phyloP scores from a whole-genome alignment of 2,329 filamentous ascomycete species.

The Neurospora sp. region DNA sequence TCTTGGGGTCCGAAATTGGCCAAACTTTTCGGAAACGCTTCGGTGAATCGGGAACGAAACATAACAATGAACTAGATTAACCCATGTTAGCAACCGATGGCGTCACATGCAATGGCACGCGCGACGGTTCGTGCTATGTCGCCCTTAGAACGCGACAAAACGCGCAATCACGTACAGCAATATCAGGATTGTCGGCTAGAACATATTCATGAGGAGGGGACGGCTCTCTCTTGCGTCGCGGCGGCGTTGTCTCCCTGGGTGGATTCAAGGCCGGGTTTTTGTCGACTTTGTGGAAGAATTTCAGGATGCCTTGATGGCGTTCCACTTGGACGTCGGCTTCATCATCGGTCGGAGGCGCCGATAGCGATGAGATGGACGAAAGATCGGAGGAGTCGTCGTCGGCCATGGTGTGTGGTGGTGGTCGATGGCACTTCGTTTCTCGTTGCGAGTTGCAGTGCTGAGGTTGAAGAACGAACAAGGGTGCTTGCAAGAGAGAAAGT shows the following conservation, averaged over 20 bases:
- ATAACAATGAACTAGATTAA: conserved; percentile 79
- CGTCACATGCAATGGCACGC: conserved; percentile 14
- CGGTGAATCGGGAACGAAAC: conserved; percentile 89
- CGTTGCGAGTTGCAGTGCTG: conserved; percentile 13
- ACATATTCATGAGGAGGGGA: conserved; percentile 88
- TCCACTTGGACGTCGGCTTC: conserved; percentile 41
- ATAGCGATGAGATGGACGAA: conserved; percentile 39
- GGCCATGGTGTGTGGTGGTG: conserved; percentile 34
- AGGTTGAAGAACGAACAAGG: conserved; percentile 20
- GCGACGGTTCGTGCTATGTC: conserved; percentile 44
- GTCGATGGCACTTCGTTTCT: conserved; percentile 4
- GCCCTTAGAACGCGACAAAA: conserved; percentile 29
- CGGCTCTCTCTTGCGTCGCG: conserved; percentile 67
- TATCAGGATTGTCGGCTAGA: conserved; percentile 81
- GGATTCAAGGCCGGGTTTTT: conserved; percentile 30
- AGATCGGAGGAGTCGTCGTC: conserved; percentile 56
- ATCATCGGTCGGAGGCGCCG: conserved; percentile 40
- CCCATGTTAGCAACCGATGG: not conserved
- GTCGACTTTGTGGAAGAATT: conserved; percentile 55
- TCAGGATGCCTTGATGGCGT: conserved; percentile 50
- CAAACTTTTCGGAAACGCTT: conserved; percentile 78
- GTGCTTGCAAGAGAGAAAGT: conserved; percentile 22
- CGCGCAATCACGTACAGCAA: conserved; percentile 62
- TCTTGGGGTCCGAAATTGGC: conserved; percentile 92
- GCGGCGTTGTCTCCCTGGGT: conserved; percentile 52